phyloP scores from a whole-genome alignment of 495 filamentous ascomycete species.

The Podospora conica region DNA sequence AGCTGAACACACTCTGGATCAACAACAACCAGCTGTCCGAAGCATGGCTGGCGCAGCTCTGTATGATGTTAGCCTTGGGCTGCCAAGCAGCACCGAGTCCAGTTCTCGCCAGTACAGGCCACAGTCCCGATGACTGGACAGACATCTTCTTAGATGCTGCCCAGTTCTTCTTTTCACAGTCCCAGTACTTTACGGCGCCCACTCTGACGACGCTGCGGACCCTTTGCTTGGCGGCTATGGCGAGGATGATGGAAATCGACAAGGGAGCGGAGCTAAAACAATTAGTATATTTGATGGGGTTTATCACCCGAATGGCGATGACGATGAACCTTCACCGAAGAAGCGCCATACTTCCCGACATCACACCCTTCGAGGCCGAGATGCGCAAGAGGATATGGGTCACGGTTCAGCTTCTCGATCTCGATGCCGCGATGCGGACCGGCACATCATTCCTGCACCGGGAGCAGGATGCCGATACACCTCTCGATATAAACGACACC shows the following conservation, averaged over 20 bases:
- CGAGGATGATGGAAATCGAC: slow-evolving; percentile 21
- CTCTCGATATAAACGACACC: slow-evolving; percentile 19
- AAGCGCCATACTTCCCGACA: slow-evolving; percentile 31
- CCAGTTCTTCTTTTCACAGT: slow-evolving; percentile 21
- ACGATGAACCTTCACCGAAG: slow-evolving; percentile 21
- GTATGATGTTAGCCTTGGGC: slow-evolving; percentile 25
- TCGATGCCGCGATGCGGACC: slow-evolving; percentile 32
- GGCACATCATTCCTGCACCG: slow-evolving; percentile 22
- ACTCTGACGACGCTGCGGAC: slow-evolving; percentile 18
- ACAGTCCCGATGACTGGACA: slow-evolving; percentile 16
- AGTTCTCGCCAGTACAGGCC: slow-evolving; percentile 14
- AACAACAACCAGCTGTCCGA: slow-evolving; percentile 13
- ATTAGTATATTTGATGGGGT: slow-evolving; percentile 21
- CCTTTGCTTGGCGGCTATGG: slow-evolving; percentile 19
- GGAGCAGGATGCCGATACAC: slow-evolving; percentile 17
- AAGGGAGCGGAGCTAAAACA: slow-evolving; percentile 16
- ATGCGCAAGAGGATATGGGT: slow-evolving; percentile 40
- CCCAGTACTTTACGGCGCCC: slow-evolving; percentile 13
- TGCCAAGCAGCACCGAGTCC: slow-evolving; percentile 14
- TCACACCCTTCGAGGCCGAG: slow-evolving; percentile 38
- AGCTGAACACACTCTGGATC: slow-evolving; percentile 21
- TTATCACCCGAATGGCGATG: slow-evolving; percentile 16
- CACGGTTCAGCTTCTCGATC: slow-evolving; percentile 34
- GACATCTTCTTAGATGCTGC: slow-evolving; percentile 20
- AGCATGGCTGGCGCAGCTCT: slow-evolving; percentile 24